Base-by-base conservation (phyloP, 352 stramenopile species). In the Globisporangium polare region DNA sequence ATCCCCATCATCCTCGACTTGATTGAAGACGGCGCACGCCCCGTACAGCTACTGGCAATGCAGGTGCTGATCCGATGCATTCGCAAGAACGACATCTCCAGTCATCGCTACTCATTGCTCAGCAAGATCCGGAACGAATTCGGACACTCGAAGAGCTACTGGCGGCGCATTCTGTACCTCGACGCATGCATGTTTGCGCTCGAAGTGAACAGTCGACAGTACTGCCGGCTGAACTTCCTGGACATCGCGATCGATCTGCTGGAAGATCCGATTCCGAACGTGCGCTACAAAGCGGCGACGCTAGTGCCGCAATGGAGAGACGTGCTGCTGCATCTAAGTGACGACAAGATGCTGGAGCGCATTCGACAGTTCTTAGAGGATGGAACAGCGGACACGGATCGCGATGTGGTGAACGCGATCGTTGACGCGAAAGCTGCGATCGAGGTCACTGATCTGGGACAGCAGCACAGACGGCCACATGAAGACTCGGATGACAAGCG, bases 1-100 rank as follows among this genome's bases (percentile, higher is more conserved):
- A 82, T 88, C 26, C 85, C 85, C 5, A 85, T 94, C 20, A 56
- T 94, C 24, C 92, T 92, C 56, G 85, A 90, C 39, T 68, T 90
- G 4, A 82, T 92, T 46, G 84, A 92, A 67, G 80, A 90, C 57
- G 80, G 85, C 1, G 83, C 80, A 12, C 79, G 81, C 26, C 85
- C 85, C 5, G 85, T 94, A 10, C 83, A 94, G 63, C 50, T 90
- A 5, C 65, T 86, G 15, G 82, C 82, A 1, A 78, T 88, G 45
- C 78, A 86, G 43, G 72, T 78, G 15, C 60, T 90, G n/a, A 71
- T 94, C 29, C 77, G 75, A 31, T 87, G 75, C 45, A 90, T 91
- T 57, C 77, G 85, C 8, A 68, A 77, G 33, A 91, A 92, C 54
- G 76, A 90, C 27, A 78, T 78, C 26, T 65, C 80, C 5, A 87